Conservation (phyloP, 495 filamentous ascomycete species). For the Astrothelium subdiscretum region DNA sequence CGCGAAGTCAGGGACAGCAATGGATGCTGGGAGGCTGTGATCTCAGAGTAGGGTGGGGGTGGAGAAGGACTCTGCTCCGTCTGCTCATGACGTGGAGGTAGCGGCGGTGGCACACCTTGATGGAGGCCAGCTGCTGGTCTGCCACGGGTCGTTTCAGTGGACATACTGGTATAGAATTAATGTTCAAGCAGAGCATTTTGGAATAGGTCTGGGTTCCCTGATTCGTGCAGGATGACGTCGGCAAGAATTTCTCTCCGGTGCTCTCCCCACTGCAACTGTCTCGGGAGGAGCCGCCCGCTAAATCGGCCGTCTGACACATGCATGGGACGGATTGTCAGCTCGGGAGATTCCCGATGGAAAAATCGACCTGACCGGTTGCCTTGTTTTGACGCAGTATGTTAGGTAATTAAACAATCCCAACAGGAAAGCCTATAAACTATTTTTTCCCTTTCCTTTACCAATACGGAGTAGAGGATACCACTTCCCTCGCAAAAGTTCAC, state of each 20-base stretch:
- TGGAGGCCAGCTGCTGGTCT: not conserved
- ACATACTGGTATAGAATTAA: not conserved
- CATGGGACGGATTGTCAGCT: not conserved
- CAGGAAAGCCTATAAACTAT: not conserved
- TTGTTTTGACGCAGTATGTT: not conserved
- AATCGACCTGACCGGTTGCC: not conserved
- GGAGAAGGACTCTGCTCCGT: not conserved
- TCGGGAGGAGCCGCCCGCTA: conserved; percentile 1
- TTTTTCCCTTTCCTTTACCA: no score
- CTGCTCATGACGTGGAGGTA: not conserved
- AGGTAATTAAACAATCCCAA: not conserved
- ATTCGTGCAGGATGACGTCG: not conserved
- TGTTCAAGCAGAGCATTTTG: no score
- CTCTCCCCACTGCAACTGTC: not conserved
- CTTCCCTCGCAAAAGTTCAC: no score
- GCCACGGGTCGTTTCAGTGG: not conserved
- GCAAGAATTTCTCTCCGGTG: not conserved
- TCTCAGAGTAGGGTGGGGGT: not conserved
- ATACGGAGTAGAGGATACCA: no score
- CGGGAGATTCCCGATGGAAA: not conserved
- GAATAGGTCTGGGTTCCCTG: no score
- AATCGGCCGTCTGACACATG: not conserved
- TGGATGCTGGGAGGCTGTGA: not conserved
- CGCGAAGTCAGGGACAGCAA: conserved; percentile 14
- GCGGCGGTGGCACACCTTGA: not conserved